Evolutionary conservation across 2,329 filamentous ascomycete genomes (phyloP).

Genomic region (Xylaria sp.): DNA sequence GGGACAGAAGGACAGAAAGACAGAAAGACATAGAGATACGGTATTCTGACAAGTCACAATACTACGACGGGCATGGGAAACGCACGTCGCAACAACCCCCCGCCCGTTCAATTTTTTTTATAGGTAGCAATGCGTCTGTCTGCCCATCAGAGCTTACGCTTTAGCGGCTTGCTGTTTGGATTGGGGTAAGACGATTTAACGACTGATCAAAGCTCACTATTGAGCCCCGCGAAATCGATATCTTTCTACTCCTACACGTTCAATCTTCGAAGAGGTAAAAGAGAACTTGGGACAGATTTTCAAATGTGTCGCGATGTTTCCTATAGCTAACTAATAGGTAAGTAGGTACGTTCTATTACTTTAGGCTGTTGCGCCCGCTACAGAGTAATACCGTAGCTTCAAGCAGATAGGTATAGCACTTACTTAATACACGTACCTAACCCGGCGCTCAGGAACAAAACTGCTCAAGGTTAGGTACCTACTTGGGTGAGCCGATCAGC

Average conservation of each 20-base stretch:
- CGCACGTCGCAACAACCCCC: neutral
- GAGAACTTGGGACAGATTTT: neutral
- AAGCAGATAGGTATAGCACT: neutral
- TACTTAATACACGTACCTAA: neutral
- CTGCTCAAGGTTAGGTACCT: neutral
- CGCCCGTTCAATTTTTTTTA: neutral
- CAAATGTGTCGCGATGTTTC: neutral
- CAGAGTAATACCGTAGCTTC: neutral
- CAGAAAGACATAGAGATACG: neutral
- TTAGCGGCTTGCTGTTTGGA: neutral
- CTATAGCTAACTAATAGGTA: neutral
- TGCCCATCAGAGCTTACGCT: neutral
- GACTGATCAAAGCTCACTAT: neutral
- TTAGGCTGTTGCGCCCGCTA: neutral
- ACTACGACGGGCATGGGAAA: neutral
- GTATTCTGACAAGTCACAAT: too few species aligned
- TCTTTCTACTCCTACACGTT: neutral
- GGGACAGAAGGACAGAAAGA: too few species aligned
- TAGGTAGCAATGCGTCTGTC: neutral
- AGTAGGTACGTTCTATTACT: neutral
- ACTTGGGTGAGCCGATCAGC: too few species aligned
- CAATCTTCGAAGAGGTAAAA: neutral
- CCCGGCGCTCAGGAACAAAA: neutral
- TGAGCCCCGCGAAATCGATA: neutral
- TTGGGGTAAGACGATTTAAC: neutral